A percentile compares a stretch with the other conserved stretches of the same genome.
phyloP scores from a whole-genome alignment of 2,329 filamentous ascomycete genomes.

The Aspergillus novoparasiticus region DNA sequence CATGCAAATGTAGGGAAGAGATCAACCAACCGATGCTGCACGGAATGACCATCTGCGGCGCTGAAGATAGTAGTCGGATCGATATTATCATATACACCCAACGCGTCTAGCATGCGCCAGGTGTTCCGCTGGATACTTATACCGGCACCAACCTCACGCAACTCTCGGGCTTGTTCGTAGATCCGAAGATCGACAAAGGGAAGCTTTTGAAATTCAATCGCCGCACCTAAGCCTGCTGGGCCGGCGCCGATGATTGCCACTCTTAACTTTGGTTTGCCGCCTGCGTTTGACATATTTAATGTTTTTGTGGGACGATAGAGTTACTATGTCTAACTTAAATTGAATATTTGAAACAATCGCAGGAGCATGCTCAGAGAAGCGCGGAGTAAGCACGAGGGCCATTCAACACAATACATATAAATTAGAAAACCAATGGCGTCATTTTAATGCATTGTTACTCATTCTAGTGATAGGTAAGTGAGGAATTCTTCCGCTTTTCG shows the following conservation, averaged over 20 bases:
- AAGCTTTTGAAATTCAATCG: conserved; percentile 15
- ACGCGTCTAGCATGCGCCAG: conserved; percentile 17
- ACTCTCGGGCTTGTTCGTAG: conserved; percentile 16
- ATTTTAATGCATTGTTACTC: background rate
- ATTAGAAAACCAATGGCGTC: background rate
- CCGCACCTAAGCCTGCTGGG: conserved; percentile 16
- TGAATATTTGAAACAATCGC: background rate
- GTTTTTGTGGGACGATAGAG: too few species aligned
- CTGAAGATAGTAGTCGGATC: conserved; percentile 11
- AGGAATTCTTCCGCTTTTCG: background rate
- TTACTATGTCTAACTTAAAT: background rate
- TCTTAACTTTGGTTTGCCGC: background rate
- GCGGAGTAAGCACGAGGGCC: background rate
- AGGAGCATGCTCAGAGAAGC: background rate
- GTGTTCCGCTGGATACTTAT: conserved; percentile 18
- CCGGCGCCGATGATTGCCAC: conserved; percentile 19
- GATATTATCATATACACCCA: conserved; percentile 15
- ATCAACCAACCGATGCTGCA: conserved; percentile 14
- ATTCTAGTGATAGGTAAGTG: background rate
- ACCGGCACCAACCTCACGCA: conserved; percentile 14
- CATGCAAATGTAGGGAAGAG: too few species aligned
- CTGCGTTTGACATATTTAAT: background rate
- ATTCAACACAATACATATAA: background rate
- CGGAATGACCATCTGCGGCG: conserved; percentile 12
- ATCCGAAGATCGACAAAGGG: conserved; percentile 10